Conservation (phyloP, 202 grass and related monocot genomes). For the Digitaria exilis region DNA sequence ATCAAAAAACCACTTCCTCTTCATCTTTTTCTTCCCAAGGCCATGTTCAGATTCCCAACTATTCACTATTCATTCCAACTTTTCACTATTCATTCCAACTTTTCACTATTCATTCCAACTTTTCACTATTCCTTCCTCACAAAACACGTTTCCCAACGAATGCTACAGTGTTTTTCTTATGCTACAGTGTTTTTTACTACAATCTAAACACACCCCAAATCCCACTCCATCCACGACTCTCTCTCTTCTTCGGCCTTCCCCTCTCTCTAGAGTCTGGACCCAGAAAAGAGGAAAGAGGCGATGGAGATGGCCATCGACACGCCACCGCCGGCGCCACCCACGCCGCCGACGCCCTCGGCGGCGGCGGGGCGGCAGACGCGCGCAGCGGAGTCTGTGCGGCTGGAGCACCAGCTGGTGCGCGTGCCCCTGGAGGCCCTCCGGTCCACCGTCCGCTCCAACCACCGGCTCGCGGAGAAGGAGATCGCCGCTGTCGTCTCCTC, state of each 20-base stretch:
- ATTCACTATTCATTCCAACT: too few species aligned
- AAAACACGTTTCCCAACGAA: too few species aligned
- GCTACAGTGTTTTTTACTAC: too few species aligned
- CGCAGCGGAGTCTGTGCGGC: slow-evolving; percentile 68
- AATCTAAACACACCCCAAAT: too few species aligned
- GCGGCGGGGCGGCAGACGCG: slow-evolving; percentile 53
- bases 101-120: too few species aligned
- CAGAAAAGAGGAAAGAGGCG: slow-evolving; percentile 15
- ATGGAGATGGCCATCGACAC: slow-evolving; percentile 96
- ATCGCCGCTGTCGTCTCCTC: slow-evolving; percentile 67
- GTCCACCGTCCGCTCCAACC: slow-evolving; percentile 64
- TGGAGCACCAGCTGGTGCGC: slow-evolving; percentile 88
- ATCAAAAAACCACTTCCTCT: too few species aligned
- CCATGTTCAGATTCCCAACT: too few species aligned
- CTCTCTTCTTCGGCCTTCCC: not conserved
- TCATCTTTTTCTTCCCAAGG: too few species aligned
- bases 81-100: too few species aligned
- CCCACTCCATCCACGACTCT: slow-evolving; percentile 27
- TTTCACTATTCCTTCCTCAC: too few species aligned
- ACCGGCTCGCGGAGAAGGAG: slow-evolving; percentile 91
- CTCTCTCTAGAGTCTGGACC: slow-evolving; percentile 21
- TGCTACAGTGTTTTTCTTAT: too few species aligned
- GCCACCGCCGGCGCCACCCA: slow-evolving; percentile 42
- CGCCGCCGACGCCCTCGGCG: slow-evolving; percentile 18
- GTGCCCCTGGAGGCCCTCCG: slow-evolving; percentile 86